Evolutionary conservation across 306 rosid genomes (phyloP), one percentile per base, ranked within the genome.

Genomic region (Cyclanthera cordifolia): DNA sequence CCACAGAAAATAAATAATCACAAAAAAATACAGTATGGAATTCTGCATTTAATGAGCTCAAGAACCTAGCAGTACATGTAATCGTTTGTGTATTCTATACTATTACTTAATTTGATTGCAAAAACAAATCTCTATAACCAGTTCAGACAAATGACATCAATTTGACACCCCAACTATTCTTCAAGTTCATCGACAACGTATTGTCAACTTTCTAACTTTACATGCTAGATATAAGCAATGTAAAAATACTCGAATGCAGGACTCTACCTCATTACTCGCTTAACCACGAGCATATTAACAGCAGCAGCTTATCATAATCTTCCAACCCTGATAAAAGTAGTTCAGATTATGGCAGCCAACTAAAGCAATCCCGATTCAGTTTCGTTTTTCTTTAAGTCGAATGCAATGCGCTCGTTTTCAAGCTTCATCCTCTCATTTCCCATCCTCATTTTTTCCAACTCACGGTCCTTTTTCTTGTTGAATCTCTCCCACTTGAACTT

Each of bases 371-470:
- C 71, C 12, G 79, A 41, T n/a, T 77, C 75, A 71, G 82, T 73
- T 80, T 89, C 89, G 80, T 83, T 87, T 48, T 65, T 83, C 82
- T 84, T 91, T 50, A 91, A 72, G 71, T 91, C 92, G 53, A 91
- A 77, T 34, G 81, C 80, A 72, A 85, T 53, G 1, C 85, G 87
- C 69, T 91, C 92, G 52, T 91, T 91, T 73, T 91, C 96, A 37
- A 87, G 85, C 84, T 81, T 89, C 96, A 91, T 88, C 75, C 85
- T 87, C 73, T 85, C 95, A 41, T 91, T 91, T 72, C 79, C 90
- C 88, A 87, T 68, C 82, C 85, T 86, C 83, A 87, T 47, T 85
- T 82, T 83, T 75, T 91, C 97, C 83, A 91, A 71, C 70, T 91
- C 95, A 11, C 78, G 84, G 76, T 91, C 97, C 70, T 85, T 79